Percentiles rank a stretch among this genome's conserved stretches.
Conservation (phyloP, 495 filamentous ascomycete species). For the Chaetomium fimeti region DNA sequence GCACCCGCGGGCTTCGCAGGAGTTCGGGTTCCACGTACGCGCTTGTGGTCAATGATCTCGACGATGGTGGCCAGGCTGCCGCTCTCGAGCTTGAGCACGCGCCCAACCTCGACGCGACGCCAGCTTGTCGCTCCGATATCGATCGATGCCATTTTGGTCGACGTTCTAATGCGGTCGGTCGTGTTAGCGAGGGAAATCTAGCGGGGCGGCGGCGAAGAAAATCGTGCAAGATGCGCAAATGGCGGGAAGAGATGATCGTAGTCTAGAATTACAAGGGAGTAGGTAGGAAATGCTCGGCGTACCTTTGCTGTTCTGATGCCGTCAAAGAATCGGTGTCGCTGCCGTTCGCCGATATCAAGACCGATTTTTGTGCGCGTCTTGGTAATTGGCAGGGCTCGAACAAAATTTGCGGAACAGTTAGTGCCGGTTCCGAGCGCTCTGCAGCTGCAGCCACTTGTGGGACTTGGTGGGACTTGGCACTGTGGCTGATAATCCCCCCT, state of each 20-base stretch:
- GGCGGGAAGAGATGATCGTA: slow-evolving; percentile 15
- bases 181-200: slow-evolving; percentile 30
- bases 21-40: slow-evolving; percentile 64
- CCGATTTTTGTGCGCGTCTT: slow-evolving; percentile 39
- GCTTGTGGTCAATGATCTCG: slow-evolving; percentile 99
- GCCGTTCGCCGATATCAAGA: slow-evolving; percentile 39
- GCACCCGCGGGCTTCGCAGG: slow-evolving; percentile 13
- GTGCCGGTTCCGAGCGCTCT: slow-evolving; percentile 33
- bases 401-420: slow-evolving; percentile 39
- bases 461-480: neutral
- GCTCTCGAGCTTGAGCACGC: slow-evolving; percentile 72
- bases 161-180: slow-evolving; percentile 26
- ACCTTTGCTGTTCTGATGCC: slow-evolving; percentile 39
- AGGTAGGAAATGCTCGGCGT: slow-evolving; percentile 28
- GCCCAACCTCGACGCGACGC: slow-evolving; percentile 96
- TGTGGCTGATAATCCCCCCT: slow-evolving; percentile 9
- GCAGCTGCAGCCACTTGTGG: slow-evolving; percentile 27
- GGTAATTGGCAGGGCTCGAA: slow-evolving; percentile 41
- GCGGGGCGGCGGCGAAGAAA: slow-evolving; percentile 16
- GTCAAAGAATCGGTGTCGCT: slow-evolving; percentile 41
- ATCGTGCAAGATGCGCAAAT: slow-evolving; percentile 24
- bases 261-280: slow-evolving; percentile 19
- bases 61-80: slow-evolving; percentile 91
- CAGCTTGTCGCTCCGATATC: slow-evolving; percentile 49
- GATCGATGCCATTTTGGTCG: slow-evolving; percentile 40